Percentiles rank a stretch among this genome's conserved stretches.
Conservation (phyloP, 768 basidiomycete species). For the Boletus coccyginus region DNA sequence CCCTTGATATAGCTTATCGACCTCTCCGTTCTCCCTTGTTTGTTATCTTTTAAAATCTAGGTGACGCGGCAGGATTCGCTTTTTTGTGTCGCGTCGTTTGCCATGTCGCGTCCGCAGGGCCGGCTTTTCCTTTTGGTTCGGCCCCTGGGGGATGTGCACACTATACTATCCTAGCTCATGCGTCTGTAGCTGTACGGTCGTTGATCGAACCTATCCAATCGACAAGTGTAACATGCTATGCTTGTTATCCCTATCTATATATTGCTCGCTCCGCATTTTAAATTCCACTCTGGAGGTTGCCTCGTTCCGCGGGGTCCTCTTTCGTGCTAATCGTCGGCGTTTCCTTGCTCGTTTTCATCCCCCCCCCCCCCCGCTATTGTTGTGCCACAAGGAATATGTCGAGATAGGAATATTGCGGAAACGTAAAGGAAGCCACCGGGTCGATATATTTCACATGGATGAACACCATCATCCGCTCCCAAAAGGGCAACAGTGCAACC, state of each 20-base stretch:
- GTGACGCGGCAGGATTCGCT: neutral
- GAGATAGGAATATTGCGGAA: neutral
- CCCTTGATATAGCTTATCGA: slow-evolving; percentile 17
- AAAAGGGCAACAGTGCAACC: neutral
- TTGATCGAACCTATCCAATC: neutral
- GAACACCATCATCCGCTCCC: neutral
- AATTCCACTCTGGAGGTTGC: neutral
- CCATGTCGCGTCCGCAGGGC: neutral
- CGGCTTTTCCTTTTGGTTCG: neutral
- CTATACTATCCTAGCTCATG: neutral
- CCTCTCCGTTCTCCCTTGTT: neutral
- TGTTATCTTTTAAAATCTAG: neutral
- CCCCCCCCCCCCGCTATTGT: too few relatives aligned
- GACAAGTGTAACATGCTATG: neutral
- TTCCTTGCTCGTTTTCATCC: neutral
- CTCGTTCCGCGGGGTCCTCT: neutral
- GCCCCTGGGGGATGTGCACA: neutral
- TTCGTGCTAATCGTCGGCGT: neutral
- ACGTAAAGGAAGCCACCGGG: neutral
- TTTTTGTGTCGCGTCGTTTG: neutral
- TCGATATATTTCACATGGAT: neutral
- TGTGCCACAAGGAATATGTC: neutral
- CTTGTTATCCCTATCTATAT: neutral
- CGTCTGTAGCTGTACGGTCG: neutral
- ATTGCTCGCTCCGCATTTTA: neutral